A percentile compares a stretch with the other conserved stretches of the same genome.
phyloP scores from a whole-genome alignment of 176 grass and related monocot species.

The Avena atlantica region DNA sequence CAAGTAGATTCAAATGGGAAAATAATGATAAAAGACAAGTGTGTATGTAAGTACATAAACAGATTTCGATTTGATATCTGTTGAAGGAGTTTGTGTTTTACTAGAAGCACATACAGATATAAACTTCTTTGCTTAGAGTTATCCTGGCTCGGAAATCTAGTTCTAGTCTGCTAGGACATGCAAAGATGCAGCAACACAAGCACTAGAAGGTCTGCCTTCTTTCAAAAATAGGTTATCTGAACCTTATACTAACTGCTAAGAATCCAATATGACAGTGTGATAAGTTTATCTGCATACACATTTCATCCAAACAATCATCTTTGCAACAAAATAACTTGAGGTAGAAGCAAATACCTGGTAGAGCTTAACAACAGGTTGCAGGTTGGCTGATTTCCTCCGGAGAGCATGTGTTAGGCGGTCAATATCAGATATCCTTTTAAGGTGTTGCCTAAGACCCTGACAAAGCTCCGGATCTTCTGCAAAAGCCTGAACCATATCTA shows the following conservation, averaged over 20 bases:
- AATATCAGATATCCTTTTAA: slow-evolving; percentile 90
- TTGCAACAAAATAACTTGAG: slow-evolving; percentile 27
- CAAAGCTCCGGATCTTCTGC: slow-evolving; percentile 78
- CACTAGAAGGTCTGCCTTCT: slow-evolving; percentile 24
- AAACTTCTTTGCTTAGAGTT: not conserved
- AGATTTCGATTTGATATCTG: slow-evolving; percentile 6
- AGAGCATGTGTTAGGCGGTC: slow-evolving; percentile 70
- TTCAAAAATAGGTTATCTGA: slow-evolving; percentile 19
- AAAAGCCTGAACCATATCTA: slow-evolving; percentile 94
- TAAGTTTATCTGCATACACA: slow-evolving; percentile 31
- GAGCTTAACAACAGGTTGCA: slow-evolving; percentile 92
- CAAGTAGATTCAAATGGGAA: slow-evolving; percentile 26
- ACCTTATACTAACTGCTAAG: slow-evolving; percentile 10
- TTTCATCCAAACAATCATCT: slow-evolving; percentile 36
- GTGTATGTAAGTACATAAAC: slow-evolving; percentile 18
- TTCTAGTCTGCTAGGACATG: slow-evolving; percentile 21
- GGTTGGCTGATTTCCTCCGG: slow-evolving; percentile 67
- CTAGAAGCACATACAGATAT: slow-evolving; percentile 17
- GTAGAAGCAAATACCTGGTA: slow-evolving; percentile 72
- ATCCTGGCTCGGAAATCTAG: slow-evolving; percentile 14
- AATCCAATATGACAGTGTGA: slow-evolving; percentile 8
- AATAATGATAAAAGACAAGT: slow-evolving; percentile 15
- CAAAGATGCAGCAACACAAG: slow-evolving; percentile 36
- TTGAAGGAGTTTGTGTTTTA: not conserved
- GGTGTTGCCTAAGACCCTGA: slow-evolving; percentile 82